Base-by-base conservation (phyloP, 495 filamentous ascomycete genomes). In the Aspergillus funiculosus region DNA sequence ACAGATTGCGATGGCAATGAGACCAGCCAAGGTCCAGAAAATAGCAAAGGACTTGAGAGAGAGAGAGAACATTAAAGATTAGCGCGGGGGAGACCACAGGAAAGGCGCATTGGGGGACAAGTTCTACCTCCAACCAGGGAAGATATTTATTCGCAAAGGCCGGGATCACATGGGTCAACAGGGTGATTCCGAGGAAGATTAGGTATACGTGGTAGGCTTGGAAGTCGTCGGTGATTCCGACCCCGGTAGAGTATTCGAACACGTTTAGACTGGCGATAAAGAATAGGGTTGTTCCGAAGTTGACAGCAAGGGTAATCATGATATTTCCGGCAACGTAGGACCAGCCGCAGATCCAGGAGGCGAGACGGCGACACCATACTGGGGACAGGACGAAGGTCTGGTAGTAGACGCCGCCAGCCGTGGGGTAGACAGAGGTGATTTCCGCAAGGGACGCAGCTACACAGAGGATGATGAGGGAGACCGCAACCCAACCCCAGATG, bases 391-490 rank as follows among this genome's bases (percentile, higher is more conserved):
- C 81, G 6, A 83, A 82, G 11, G 81, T 84, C 85, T 83, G 87
- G 61, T 86, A 82, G 50, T 87, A 87, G 44, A 86, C 81, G 6
- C 82, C 82, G 24, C 76, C 75, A 35, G 76, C 72, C 11, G 81
- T 87, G 9, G 85, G 85, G 52, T 80, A 87, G 5, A 83, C 85
- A 19, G 79, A 79, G 34, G 85, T 72, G 59, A 87, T 87, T 56
- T 89, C 85, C 8, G 85, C 83, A 19, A 89, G 66, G 2, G 82
- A 86, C 3, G 81, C 79, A 9, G 85, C 82, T 14, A 89, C 75
- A 38, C 79, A 82, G 21, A 84, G 56, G 53, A 84, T 85, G 58
- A 83, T 85, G 9, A 86, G 57, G 5, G 82, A 83, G 6, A 85
- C 80, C 4, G 83, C 76, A 0, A 87, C 68, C 54, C 86, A 74